Base-by-base conservation (phyloP, 495 filamentous ascomycete genomes). In the Penicillium cosmopolitanum region DNA sequence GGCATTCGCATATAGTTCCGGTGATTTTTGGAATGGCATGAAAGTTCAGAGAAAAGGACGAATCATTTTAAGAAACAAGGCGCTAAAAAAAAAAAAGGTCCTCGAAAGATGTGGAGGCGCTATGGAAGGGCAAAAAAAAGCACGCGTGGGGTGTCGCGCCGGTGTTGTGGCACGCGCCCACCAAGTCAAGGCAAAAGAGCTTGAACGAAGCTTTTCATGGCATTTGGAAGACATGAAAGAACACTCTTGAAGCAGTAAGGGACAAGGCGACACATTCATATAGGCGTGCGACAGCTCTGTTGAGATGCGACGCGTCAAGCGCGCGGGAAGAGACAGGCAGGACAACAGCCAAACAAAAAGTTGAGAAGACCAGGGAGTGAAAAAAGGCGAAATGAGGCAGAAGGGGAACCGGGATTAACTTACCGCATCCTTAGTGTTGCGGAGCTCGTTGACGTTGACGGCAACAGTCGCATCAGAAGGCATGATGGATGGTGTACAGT, bases 401-500 rank as follows among this genome's bases (percentile, higher is more conserved):
- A 43, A 55, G 57, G 25, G 25, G 25, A 21, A 21, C 21, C 21
- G 25, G 47, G 65, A 61, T 56, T 16, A 61, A 75, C 86, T 81
- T 82, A 90, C 87, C 56, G 76, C 78, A 71, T 90, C 87, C 51
- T 87, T 79, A 48, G 86, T 85, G 58, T 80, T 77, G 19, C 84
- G 79, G 65, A 88, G 87, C 61, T 87, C 83, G 42, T 87, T 80
- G 40, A 87, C 67, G 62, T 84, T 83, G 65, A 89, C 72, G 43
- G 72, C 66, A 18, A 79, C 68, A 38, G 67, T 71, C 65, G 67
- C 70, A 44, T 73, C 75, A 60, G 68, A 50, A 59, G 63, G 63
- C 76, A 72, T 79, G 56, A 63, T 67, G 50, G 35, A 38, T 38
- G 35, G 10, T 21, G 21, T 21, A 21, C 3, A 3, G 21, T 1